Evolutionary conservation across 129 eudicot genomes (phyloP).

Genomic region (Saussurea involucrata): DNA sequence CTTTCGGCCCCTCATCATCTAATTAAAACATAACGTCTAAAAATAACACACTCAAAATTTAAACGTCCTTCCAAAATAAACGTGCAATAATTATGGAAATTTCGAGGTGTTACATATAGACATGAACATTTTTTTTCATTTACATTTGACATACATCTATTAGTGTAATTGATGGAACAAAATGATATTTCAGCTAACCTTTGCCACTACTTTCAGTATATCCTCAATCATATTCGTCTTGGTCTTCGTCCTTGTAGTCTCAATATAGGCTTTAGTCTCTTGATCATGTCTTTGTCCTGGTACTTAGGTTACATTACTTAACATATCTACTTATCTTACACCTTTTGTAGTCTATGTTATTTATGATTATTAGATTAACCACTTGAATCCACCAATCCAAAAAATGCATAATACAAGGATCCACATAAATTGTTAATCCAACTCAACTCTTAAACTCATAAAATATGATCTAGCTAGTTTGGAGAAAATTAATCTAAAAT

Average conservation of each 20-base stretch:
- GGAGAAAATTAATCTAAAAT: background rate
- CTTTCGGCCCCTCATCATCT: too few species aligned
- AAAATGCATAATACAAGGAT: background rate
- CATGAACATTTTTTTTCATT: background rate
- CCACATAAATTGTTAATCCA: background rate
- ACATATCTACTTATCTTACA: background rate
- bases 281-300: background rate
- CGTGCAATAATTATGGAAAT: too few species aligned
- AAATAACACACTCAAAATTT: too few species aligned
- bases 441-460: background rate
- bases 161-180: background rate
- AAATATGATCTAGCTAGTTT: background rate
- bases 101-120: too few species aligned
- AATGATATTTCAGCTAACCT: background rate
- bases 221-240: too few species aligned
- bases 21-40: too few species aligned
- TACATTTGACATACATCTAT: background rate
- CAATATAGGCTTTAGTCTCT: background rate
- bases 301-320: background rate
- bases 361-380: too few species aligned
- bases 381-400: too few species aligned
- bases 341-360: background rate
- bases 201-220: background rate
- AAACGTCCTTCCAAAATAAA: too few species aligned
- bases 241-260: background rate